Base-by-base conservation (phyloP, 768 basidiomycete species). In the Phaeotremella fagi region DNA sequence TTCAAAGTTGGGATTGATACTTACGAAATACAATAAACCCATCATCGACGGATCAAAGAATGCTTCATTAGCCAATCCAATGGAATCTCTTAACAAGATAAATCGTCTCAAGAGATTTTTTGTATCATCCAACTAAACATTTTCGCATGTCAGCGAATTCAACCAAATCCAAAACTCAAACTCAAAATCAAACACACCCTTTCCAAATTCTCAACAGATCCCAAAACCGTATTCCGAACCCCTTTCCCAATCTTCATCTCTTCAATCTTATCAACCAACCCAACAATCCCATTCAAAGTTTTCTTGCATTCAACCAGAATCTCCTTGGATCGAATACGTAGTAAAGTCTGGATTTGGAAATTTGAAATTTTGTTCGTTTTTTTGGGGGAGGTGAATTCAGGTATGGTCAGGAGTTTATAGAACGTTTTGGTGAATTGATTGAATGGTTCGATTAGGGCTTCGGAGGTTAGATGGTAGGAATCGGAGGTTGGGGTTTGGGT, bases 1-100 rank as follows among this genome's bases (percentile, higher is more conserved):
- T 24, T 45, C 31, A 15, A 16, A 41, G 45, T 48, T 35, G 9
- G 18, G 42, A 27, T 29, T 9, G 7, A 35, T 12, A 63, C 74
- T 57, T 38, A 75, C 75, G 76, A 98, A 98, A 75, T 99, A 99
- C 20, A 99, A 79, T 69, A 97, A 76, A 14, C 90, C 91, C 62
- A 98, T 77, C 91, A 98, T 95, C 18, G 87, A 88, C 0, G 94
- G 95, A 73, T 90, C 88, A 77, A 95, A 98, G 79, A 95, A 98
- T 3, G 95, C 94, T 36, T 84, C 81, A 50, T 71, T 71, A 23
- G 73, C 68, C 15, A 74, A 43, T 16, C 46, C 52, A 2, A 67
- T 64, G 3, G 70, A 63, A 59, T 70, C 68, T 15, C 68, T 33
- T 6, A 65, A 60, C 1, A 67, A 55, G 4, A 65, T 31, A 50